Conservation (phyloP, 73 alveolate species). For the Paramecium bursaria region DNA sequence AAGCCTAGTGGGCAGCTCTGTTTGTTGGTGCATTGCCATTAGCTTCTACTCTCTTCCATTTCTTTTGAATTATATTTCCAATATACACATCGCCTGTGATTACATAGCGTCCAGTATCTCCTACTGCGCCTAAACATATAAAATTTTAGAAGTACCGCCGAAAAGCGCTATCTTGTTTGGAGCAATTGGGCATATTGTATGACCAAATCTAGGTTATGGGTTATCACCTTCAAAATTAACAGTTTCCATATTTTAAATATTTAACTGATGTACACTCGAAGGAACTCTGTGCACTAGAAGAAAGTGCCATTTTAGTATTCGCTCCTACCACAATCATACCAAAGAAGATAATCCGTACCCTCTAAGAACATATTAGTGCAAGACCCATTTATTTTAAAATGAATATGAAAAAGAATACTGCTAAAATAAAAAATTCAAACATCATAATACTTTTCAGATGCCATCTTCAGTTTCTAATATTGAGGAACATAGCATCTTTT, state of each 20-base stretch:
- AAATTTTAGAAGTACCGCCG: constrained; percentile 69
- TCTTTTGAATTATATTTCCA: constrained; percentile 76
- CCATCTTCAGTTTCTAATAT: too few species aligned
- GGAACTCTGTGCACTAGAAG: too few species aligned
- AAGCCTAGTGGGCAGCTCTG: constrained; percentile 75
- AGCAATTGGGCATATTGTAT: constrained; percentile 93
- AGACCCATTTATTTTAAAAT: too few species aligned
- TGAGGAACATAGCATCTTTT: not conserved
- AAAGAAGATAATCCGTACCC: too few species aligned
- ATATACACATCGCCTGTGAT: constrained; percentile 98
- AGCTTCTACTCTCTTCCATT: constrained; percentile 88
- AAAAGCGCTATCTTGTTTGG: constrained; percentile 87
- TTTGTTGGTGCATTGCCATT: constrained; percentile 71
- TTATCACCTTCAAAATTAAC: constrained; percentile 58
- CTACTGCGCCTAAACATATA: constrained; percentile 79
- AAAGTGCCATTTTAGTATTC: too few species aligned
- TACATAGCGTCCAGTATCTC: constrained; percentile 96
- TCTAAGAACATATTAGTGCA: too few species aligned
- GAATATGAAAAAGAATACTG: too few species aligned
- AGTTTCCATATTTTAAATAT: constrained; percentile 6
- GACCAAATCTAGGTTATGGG: constrained; percentile 92
- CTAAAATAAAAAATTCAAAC: too few species aligned
- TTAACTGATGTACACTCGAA: too few species aligned
- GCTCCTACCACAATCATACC: too few species aligned
- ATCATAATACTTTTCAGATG: too few species aligned